phyloP scores from a whole-genome alignment of 441 rosid species.

The Pelargonium australe region DNA sequence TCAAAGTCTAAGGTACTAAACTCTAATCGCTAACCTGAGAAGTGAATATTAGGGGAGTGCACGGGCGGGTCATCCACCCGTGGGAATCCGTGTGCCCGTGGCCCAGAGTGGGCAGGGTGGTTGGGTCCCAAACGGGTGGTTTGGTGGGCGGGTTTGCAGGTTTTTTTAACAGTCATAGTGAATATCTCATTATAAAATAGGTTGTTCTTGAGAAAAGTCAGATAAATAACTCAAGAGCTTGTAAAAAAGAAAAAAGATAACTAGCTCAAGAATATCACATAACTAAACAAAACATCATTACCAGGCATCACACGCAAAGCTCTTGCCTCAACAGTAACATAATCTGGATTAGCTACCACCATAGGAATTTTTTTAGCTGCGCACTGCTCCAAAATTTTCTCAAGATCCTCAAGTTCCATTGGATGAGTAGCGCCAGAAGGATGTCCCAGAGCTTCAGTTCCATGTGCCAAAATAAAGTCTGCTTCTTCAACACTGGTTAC shows the following conservation, averaged over 20 bases:
- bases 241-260: too few species aligned
- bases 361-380: constrained; percentile 68
- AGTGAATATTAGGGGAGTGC: too few species aligned
- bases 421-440: constrained; percentile 54
- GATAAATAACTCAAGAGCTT: neutral
- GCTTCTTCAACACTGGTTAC: constrained; percentile 75
- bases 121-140: too few species aligned
- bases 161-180: too few species aligned
- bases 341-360: constrained; percentile 93
- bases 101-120: too few species aligned
- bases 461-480: constrained; percentile 78
- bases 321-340: constrained; percentile 84
- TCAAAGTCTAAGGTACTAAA: too few species aligned
- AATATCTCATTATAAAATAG: neutral
- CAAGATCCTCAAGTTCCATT: constrained; percentile 54
- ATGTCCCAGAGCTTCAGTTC: constrained; percentile 56
- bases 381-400: constrained; percentile 64
- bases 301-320: constrained; percentile 84
- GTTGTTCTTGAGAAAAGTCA: constrained; percentile 4
- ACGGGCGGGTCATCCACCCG: too few species aligned
- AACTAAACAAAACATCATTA: constrained; percentile 25
- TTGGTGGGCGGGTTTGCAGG: too few species aligned
- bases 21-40: too few species aligned
- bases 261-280: neutral
- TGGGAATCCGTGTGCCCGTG: too few species aligned